Conservation (phyloP, 208 protist species). For the Crithidia expoeki region DNA sequence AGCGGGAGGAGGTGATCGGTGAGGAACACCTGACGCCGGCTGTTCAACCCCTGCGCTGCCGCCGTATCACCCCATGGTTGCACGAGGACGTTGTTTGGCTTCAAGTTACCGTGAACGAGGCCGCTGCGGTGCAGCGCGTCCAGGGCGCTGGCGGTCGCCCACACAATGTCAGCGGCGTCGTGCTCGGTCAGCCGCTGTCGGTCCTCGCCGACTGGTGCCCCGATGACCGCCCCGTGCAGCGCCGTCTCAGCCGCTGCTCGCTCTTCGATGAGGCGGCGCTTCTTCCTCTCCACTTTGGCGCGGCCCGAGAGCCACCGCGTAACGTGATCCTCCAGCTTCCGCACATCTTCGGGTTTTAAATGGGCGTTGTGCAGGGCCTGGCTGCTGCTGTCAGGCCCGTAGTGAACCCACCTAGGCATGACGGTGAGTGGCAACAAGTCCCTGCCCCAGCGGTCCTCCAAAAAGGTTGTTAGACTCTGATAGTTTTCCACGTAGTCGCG, state of each 20-base stretch:
- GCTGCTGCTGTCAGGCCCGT: not conserved
- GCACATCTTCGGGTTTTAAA: slow-evolving; percentile 5
- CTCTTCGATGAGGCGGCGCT: slow-evolving; percentile 16
- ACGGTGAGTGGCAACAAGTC: slow-evolving; percentile 23
- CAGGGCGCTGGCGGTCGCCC: slow-evolving; percentile 22
- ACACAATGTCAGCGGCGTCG: slow-evolving; percentile 32
- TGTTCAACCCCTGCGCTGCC: not conserved
- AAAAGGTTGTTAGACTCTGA: slow-evolving; percentile 8
- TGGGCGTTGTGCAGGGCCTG: not conserved
- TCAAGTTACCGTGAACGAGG: slow-evolving; percentile 56
- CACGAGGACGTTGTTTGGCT: slow-evolving; percentile 60
- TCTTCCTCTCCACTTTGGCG: slow-evolving; percentile 24
- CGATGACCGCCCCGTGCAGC: not conserved
- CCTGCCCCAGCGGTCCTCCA: slow-evolving; percentile 35
- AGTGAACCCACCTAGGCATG: slow-evolving; percentile 28
- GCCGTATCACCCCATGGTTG: not conserved
- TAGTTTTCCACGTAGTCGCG: slow-evolving; percentile 31
- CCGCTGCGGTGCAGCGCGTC: slow-evolving; percentile 22
- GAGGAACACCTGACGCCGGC: slow-evolving; percentile 16
- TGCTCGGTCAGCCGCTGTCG: slow-evolving; percentile 17
- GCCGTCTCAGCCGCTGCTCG: slow-evolving; percentile 1
- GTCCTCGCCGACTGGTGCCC: slow-evolving; percentile 15
- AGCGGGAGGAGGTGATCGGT: slow-evolving; percentile 32
- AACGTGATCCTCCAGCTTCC: slow-evolving; percentile 19
- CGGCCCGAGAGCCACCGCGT: slow-evolving; percentile 20